These are phyloP conservation scores for Rhinocladiella similis DNA, from an alignment of 2,329 filamentous ascomycete species.

Conservation along the genomic window DNA sequence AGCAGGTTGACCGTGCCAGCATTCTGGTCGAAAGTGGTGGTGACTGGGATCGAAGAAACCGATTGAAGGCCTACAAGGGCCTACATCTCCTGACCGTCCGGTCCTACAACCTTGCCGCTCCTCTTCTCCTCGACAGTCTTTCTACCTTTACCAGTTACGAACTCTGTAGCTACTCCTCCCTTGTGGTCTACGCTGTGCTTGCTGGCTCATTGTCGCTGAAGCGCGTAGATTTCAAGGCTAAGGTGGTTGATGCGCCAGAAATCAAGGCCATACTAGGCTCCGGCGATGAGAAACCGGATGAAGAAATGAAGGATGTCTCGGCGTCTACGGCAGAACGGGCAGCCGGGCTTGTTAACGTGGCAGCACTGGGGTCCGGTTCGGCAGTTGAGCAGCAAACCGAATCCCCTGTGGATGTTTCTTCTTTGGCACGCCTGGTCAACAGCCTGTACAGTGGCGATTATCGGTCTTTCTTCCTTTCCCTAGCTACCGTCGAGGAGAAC, in stretches of 20 bases:
- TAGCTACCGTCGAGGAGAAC: conserved; percentile 86
- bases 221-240: conserved; percentile 97
- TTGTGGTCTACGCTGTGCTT: conserved; percentile 94
- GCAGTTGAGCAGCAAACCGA: conserved; percentile 70
- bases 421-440: conserved; percentile 82
- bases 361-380: conserved; percentile 69
- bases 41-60: conserved; percentile 97
- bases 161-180: conserved; percentile 90
- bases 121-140: conserved; percentile 90
- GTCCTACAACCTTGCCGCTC: conserved; percentile 84
- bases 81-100: conserved; percentile 89
- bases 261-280: conserved; percentile 96
- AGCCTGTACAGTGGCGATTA: conserved; percentile 94
- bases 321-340: conserved; percentile 52
- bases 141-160: conserved; percentile 99
- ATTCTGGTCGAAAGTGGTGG: conserved; percentile 89
- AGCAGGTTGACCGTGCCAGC: conserved; percentile 86
- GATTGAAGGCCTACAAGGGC: conserved; percentile 97
- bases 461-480: conserved; percentile 85
- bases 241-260: conserved; percentile 96
- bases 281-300: conserved; percentile 83
- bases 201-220: conserved; percentile 93
- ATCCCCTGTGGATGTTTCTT: conserved; percentile 81
- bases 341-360: conserved; percentile 81
- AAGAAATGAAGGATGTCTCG: conserved; percentile 68